Conservation (phyloP, 1,139 yeast species). For the Yamadazyma trypodendri region DNA sequence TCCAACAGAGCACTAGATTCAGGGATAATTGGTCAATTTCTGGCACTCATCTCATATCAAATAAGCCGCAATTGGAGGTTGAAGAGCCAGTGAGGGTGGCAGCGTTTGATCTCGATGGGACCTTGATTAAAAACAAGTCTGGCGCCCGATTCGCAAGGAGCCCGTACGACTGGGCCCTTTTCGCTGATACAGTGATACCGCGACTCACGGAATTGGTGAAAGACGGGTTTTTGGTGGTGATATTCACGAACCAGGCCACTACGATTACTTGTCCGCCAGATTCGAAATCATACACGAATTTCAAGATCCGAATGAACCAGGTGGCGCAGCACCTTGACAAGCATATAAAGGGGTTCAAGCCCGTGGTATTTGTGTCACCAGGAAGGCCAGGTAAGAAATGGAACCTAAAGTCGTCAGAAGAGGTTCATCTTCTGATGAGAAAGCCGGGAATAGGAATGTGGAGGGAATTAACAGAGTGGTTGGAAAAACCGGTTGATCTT, state of each 20-base stretch:
- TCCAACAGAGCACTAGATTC: constrained; percentile 1
- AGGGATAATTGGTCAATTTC: constrained; percentile 25
- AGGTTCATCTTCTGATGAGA: constrained; percentile 47
- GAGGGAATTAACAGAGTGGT: constrained; percentile 44
- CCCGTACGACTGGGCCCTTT: constrained; percentile 71
- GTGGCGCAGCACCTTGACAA: constrained; percentile 24
- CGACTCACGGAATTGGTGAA: constrained; percentile 25
- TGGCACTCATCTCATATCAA: constrained; percentile 36
- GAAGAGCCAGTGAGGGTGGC: constrained; percentile 41
- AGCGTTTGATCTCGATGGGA: constrained; percentile 76
- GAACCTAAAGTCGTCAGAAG: constrained; percentile 25
- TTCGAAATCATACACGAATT: constrained; percentile 53
- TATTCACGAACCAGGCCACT: constrained; percentile 88
- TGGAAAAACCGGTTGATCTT: constrained; percentile 33
- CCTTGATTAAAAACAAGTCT: constrained; percentile 61
- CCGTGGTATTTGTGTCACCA: constrained; percentile 66
- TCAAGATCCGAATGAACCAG: constrained; percentile 41
- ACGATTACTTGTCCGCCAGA: constrained; percentile 35
- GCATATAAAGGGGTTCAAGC: constrained; percentile 19
- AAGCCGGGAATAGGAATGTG: constrained; percentile 82
- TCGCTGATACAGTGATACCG: constrained; percentile 26
- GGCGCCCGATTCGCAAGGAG: constrained; percentile 55
- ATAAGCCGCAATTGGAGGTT: constrained; percentile 23
- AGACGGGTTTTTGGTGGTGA: constrained; percentile 47
- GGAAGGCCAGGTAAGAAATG: constrained; percentile 41